Evolutionary conservation across 2,329 filamentous ascomycete species (phyloP), one percentile per base, ranked within the genome.

Genomic region (Tolypocladium paradoxum): DNA sequence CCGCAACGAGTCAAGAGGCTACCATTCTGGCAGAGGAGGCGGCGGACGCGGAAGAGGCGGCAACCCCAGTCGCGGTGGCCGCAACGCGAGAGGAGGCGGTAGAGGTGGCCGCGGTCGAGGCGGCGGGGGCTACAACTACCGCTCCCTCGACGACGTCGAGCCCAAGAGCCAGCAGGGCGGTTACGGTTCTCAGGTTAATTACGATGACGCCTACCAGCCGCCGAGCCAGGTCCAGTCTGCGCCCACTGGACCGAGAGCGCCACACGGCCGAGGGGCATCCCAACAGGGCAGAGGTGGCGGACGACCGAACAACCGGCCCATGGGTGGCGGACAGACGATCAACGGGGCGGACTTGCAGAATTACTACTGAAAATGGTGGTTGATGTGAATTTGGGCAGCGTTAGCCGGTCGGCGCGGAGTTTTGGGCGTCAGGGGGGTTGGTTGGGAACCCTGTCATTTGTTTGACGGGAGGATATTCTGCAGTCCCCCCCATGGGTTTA

Each of bases 141-240:
- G 78, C 54, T 88, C 84, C 2, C 73, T 88, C 2, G 85, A 88
- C 64, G 85, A 89, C 59, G 74, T 83, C 31, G 77, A 76, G 29
- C 69, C 72, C 45, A 71, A 71, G 48, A 74, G 76, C 46, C 71
- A 71, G 55, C 71, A 74, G 36, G 70, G 69, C 33, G 72, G 71
- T 11, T 72, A 70, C 48, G 67, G 68, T 11, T 63, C 68, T 55
- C 65, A 67, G 36, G 71, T 76, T n/a, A 73, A 73, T 43, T 79
- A 78, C 56, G 75, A 77, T 48, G 76, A 78, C 57, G 63, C 64
- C 64, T 57, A 59, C 45, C 59, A 62, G 46, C 57, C 63, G 48
- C 63, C 62, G 34, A 60, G 47, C 53, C 62, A 59, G 51, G 53
- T n/a, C 27, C 55, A 53, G 29, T 56, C 49, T 22, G 59, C 59